Percentiles rank a stretch among this genome's conserved stretches.
Conservation (phyloP, 768 basidiomycete species). For the Suillus occidentalis region DNA sequence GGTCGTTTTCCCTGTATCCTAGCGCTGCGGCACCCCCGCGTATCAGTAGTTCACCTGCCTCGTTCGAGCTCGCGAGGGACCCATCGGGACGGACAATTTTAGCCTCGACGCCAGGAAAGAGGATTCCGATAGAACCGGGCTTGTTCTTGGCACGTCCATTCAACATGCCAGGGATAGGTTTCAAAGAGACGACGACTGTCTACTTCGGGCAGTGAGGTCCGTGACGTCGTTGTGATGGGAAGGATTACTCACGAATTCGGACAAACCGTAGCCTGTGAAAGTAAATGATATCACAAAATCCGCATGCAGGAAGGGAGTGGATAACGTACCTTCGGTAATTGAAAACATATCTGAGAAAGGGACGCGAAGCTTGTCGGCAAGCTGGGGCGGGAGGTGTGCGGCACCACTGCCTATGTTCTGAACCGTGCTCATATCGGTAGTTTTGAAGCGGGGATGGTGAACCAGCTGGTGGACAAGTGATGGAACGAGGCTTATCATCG, state of each 20-base stretch:
- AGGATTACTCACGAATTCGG: constrained; percentile 47
- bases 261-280: constrained; percentile 58
- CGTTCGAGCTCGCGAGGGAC: constrained; percentile 46
- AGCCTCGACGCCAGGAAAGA: constrained; percentile 58
- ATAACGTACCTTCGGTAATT: constrained; percentile 42
- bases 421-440: constrained; percentile 51
- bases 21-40: constrained; percentile 48
- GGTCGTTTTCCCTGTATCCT: constrained; percentile 68
- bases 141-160: constrained; percentile 36
- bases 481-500: constrained; percentile 47
- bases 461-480: constrained; percentile 59
- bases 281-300: not conserved
- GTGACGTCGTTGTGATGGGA: not conserved
- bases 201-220: not conserved
- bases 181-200: constrained; percentile 30
- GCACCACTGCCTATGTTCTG: constrained; percentile 45
- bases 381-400: constrained; percentile 56
- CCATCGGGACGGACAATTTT: constrained; percentile 55
- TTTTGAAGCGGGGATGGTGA: constrained; percentile 41
- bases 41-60: constrained; percentile 62
- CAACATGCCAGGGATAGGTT: constrained; percentile 42
- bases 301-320: not conserved
- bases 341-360: constrained; percentile 30
- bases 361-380: constrained; percentile 37
- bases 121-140: constrained; percentile 48